Evolutionary conservation across 495 filamentous ascomycete species (phyloP), one percentile per base, ranked within the genome.

Genomic region (Neohortaea acidophila): DNA sequence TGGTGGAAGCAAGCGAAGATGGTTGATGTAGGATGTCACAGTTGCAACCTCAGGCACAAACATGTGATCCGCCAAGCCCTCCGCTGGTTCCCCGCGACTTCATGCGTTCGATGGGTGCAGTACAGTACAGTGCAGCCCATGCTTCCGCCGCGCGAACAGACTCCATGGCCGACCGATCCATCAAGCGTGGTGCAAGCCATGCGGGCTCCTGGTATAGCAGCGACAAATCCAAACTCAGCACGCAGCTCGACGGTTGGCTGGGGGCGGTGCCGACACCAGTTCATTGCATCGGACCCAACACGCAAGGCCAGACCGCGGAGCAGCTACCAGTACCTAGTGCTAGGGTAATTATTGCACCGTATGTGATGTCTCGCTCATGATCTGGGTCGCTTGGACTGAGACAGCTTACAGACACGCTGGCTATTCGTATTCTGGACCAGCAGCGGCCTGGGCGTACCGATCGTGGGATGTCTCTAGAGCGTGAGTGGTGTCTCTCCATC

Each of bases 401-500:
- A 7, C 8, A 27, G 7, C 7, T 27, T 21, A 4, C 25, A 96
- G 89, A 43, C 89, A 99, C 58, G 89, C 91, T 38, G 91, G 89
- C 21, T 99, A 93, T 66, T 69, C 81, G 2, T 99, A 94, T 62
- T 96, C 87, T 12, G 89, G 89, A 21, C 75, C 84, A 20, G 84
- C 84, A 46, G 87, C 91, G 35, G 89, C 85, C 33, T 93, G 84
- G 72, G 89, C 89, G 30, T 99, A 99, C 63, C 87, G 82, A 56
- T 69, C 75, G 3, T 75, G 91, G 38, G 87, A 99, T 58, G 64
- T 94, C 28, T 77, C 77, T 14, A 74, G 75, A 45, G 79, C 79
- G 79, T 83, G 58, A 59, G 66, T 50, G 21, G 7, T 27, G 24
- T 27, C 24, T 27, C n/a, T 8, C 24, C n/a, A 8, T 27, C 24